Evolutionary conservation across 768 basidiomycete genomes (phyloP).

Genomic region (Mycena alexandri): DNA sequence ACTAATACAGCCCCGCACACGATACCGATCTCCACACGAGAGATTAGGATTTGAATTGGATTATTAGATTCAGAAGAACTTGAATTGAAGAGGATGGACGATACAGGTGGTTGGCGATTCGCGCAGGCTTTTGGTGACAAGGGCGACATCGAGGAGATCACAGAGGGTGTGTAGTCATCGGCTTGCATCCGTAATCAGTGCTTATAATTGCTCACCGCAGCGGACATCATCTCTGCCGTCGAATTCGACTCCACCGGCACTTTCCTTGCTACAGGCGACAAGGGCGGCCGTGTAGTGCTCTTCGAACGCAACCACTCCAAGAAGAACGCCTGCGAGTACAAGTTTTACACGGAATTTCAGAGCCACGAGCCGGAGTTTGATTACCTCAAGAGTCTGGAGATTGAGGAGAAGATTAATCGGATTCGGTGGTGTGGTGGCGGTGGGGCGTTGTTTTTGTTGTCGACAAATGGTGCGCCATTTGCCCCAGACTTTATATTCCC

Average conservation of each 20-base stretch:
- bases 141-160: slow-evolving; percentile 99
- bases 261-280: slow-evolving; percentile 99
- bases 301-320: slow-evolving; percentile 99
- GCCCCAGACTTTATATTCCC: background rate
- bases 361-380: slow-evolving; percentile 99
- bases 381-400: slow-evolving; percentile 99
- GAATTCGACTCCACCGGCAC: slow-evolving; percentile 99
- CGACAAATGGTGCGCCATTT: slow-evolving; percentile 86
- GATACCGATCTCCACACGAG: too few species aligned
- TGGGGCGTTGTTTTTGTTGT: slow-evolving; percentile 96
- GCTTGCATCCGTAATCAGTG: slow-evolving; percentile 8
- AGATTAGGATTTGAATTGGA: too few species aligned
- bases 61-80: too few species aligned
- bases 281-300: slow-evolving; percentile 97
- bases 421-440: slow-evolving; percentile 97
- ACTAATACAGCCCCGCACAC: too few species aligned
- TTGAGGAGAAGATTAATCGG: slow-evolving; percentile 99
- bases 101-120: slow-evolving; percentile 96
- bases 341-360: slow-evolving; percentile 99
- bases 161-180: slow-evolving; percentile 78
- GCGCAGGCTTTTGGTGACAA: slow-evolving; percentile 99
- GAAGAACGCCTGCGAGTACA: slow-evolving; percentile 97
- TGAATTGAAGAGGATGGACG: slow-evolving; percentile 39
- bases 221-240: slow-evolving; percentile 99
- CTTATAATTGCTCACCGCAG: slow-evolving; percentile 54